These are phyloP conservation scores for Stemphylium vesicarium DNA, from an alignment of 2,329 filamentous ascomycete species.

Conservation along the genomic window DNA sequence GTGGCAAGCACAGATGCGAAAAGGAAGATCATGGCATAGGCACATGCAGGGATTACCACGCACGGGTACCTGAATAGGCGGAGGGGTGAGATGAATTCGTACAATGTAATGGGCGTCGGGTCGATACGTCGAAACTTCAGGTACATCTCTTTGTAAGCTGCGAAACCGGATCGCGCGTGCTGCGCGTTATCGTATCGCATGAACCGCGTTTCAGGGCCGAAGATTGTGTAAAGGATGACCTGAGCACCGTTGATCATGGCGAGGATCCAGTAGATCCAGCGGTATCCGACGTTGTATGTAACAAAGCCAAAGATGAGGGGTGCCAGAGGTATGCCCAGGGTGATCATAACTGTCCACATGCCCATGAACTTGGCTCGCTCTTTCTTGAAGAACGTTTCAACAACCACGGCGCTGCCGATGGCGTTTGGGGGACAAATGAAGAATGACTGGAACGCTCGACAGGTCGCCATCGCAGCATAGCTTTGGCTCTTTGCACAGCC, in stretches of 20 bases:
- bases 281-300: slow-evolving; percentile 59
- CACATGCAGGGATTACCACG: slow-evolving; percentile 58
- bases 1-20: slow-evolving; percentile 61
- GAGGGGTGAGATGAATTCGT: slow-evolving; percentile 61
- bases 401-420: slow-evolving; percentile 64
- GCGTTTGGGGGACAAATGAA: slow-evolving; percentile 63
- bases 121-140: slow-evolving; percentile 61
- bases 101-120: slow-evolving; percentile 54
- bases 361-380: slow-evolving; percentile 63
- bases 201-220: slow-evolving; percentile 60
- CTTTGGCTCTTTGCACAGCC: slow-evolving; percentile 59
- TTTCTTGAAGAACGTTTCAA: slow-evolving; percentile 64
- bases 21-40: slow-evolving; percentile 65
- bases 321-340: slow-evolving; percentile 55
- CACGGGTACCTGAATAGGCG: slow-evolving; percentile 55
- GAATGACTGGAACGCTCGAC: slow-evolving; percentile 61
- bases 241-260: slow-evolving; percentile 65
- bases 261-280: slow-evolving; percentile 66
- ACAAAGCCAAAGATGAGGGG: slow-evolving; percentile 56
- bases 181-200: slow-evolving; percentile 49
- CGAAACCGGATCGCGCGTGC: slow-evolving; percentile 35
- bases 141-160: slow-evolving; percentile 52
- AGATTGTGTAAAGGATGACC: slow-evolving; percentile 62
- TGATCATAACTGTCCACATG: slow-evolving; percentile 62
- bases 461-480: slow-evolving; percentile 59